These are phyloP conservation scores for Paramecium biaurelia DNA, from an alignment of 73 alveolate species.

Conservation along the genomic window DNA sequence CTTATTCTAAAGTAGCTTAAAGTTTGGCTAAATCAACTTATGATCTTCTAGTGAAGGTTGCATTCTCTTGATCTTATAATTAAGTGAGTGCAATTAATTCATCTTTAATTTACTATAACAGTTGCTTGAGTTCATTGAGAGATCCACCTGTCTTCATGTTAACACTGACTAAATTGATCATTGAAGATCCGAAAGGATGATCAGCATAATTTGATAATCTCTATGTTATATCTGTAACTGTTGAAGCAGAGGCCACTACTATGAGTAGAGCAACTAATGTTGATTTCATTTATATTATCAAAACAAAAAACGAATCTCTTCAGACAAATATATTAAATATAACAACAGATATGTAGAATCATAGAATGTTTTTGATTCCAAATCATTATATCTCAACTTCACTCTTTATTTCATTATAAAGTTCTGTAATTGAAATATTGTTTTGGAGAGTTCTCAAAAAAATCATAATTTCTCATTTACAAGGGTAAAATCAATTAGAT, in stretches of 20 bases:
- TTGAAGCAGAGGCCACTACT: neutral
- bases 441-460: constrained; percentile 71
- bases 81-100: constrained; percentile 44
- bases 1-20: constrained; percentile 28
- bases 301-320: neutral
- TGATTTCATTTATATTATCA: constrained; percentile 1
- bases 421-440: constrained; percentile 61
- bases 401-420: neutral
- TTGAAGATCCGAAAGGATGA: neutral
- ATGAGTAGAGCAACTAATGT: neutral
- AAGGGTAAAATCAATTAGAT: too few relatives aligned
- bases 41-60: neutral
- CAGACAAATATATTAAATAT: too few relatives aligned
- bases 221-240: neutral
- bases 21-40: constrained; percentile 17
- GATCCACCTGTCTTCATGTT: constrained; percentile 40
- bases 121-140: constrained; percentile 7
- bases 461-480: constrained; percentile 79
- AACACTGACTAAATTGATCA: constrained; percentile 21
- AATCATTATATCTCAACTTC: neutral
- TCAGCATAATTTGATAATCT: neutral
- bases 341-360: too few relatives aligned
- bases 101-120: constrained; percentile 7
- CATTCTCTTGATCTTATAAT: neutral
- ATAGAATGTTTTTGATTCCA: too few relatives aligned